A percentile compares a stretch with the other conserved stretches of the same genome.
phyloP scores from a whole-genome alignment of 2,329 filamentous ascomycete genomes.

The Talaromyces atroroseus region DNA sequence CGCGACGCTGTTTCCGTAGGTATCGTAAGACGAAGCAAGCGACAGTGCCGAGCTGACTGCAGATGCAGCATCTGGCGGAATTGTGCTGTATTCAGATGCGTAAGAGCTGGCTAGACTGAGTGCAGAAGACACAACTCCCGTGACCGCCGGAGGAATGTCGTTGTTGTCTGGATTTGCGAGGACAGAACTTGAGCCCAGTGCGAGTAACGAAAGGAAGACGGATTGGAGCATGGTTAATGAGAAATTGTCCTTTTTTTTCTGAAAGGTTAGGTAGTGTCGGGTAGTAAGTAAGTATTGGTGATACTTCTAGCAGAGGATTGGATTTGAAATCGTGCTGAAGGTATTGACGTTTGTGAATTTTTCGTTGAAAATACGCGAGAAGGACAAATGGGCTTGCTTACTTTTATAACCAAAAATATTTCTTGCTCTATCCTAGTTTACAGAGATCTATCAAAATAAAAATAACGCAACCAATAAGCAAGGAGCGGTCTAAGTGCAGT shows the following conservation, averaged over 20 bases:
- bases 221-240: conserved; percentile 2
- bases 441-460: neutral
- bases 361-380: neutral
- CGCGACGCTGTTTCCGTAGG: conserved; percentile 8
- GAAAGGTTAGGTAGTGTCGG: neutral
- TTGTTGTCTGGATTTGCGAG: conserved; percentile 1
- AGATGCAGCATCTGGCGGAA: conserved; percentile 10
- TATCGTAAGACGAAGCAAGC: conserved; percentile 11
- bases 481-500: neutral
- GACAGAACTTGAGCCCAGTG: neutral
- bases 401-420: neutral
- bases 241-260: neutral
- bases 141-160: conserved; percentile 6
- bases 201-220: neutral
- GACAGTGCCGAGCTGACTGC: conserved; percentile 7
- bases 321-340: neutral
- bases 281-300: neutral
- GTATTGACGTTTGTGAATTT: neutral
- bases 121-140: conserved; percentile 8
- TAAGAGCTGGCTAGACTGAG: conserved; percentile 10
- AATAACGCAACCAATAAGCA: conserved; percentile 1
- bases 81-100: conserved; percentile 13
- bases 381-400: neutral
- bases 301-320: neutral
- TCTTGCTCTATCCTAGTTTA: neutral